Evolutionary conservation across 805 yeast genomes (phyloP), one percentile per base, ranked within the genome.

Genomic region (Candida lessepsii): DNA sequence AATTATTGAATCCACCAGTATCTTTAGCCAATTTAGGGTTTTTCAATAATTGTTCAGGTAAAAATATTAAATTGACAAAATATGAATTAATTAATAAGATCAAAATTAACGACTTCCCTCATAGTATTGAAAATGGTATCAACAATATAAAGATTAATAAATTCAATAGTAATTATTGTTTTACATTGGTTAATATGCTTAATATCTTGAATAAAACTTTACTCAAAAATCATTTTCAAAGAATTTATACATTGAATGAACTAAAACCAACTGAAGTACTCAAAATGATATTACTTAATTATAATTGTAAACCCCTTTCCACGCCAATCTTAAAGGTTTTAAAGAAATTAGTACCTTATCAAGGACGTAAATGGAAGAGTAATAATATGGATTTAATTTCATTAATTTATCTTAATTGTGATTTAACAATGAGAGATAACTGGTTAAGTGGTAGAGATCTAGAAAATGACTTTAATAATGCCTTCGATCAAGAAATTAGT

Each of bases 331-430:
- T 90, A 51, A 81, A 81, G 53, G 74, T 86, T 1, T 67, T 90
- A 44, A 89, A 86, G 57, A 81, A 85, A 46, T 73, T 89, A 37
- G 81, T 89, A 1, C 96, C 97, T 0, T 87, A 83, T 62, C 90
- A 87, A 53, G 96, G 96, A 14, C 80, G 93, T 44, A 89, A 90
- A 60, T 91, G 99, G 99, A 81, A 89, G 51, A 77, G 89, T 10
- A 78, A 81, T 47, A 93, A 91, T 57, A 91, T 93, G 97, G 96
- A 90, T 49, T 69, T 93, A 33, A 86, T 91, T 4, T 87, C 96
- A 0, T 81, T 86, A 45, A 89, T 91, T 2, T 91, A 85, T 53
- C 58, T 93, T 19, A 81, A 88, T 54, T 77, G 86, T 51, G 77
- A 80, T 50, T 67, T 89, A 27, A 78, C 81, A 13, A 60, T 91